Evolutionary conservation across 2,329 filamentous ascomycete species (phyloP).

Genomic region (Sclerotinia trifoliorum): DNA sequence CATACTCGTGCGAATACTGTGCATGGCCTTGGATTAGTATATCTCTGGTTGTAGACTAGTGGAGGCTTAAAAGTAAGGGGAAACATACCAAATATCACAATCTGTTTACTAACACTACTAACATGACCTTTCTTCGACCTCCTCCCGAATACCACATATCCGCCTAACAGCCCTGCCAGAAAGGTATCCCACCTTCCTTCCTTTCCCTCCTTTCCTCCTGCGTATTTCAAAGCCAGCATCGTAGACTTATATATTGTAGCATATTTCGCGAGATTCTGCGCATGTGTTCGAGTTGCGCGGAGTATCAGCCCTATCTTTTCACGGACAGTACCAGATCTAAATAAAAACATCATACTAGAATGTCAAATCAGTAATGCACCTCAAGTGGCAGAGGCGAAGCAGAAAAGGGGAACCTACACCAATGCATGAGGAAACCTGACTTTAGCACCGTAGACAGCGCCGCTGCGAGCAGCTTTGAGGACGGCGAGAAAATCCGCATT

Average conservation of each 20-base stretch:
- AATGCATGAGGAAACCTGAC: slow-evolving; percentile 97
- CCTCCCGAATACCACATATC: slow-evolving; percentile 86
- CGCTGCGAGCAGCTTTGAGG: slow-evolving; percentile 92
- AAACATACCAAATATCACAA: slow-evolving; percentile 73
- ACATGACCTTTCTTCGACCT: slow-evolving; percentile 65
- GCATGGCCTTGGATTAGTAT: neutral
- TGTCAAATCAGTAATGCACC: slow-evolving; percentile 5
- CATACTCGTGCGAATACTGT: slow-evolving; percentile 83
- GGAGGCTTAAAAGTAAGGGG: neutral
- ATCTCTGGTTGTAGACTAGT: neutral
- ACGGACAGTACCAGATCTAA: slow-evolving; percentile 80
- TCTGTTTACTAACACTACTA: slow-evolving; percentile 88
- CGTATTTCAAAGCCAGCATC: slow-evolving; percentile 71
- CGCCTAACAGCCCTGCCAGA: slow-evolving; percentile 81
- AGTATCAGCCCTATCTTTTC: slow-evolving; percentile 77
- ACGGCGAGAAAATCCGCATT: slow-evolving; percentile 84
- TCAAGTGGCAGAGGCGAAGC: neutral
- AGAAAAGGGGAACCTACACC: slow-evolving; percentile 56
- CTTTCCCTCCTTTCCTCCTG: slow-evolving; percentile 57
- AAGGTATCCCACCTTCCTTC: slow-evolving; percentile 80
- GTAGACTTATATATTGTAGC: slow-evolving; percentile 84
- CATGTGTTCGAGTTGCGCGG: slow-evolving; percentile 85
- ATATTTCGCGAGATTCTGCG: slow-evolving; percentile 87
- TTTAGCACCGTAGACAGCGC: slow-evolving; percentile 93
- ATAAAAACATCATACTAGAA: slow-evolving; percentile 87